Evolutionary conservation across 176 grass and related monocot genomes (phyloP), one percentile per base, ranked within the genome.

Genomic region (Phoenix dactylifera): DNA sequence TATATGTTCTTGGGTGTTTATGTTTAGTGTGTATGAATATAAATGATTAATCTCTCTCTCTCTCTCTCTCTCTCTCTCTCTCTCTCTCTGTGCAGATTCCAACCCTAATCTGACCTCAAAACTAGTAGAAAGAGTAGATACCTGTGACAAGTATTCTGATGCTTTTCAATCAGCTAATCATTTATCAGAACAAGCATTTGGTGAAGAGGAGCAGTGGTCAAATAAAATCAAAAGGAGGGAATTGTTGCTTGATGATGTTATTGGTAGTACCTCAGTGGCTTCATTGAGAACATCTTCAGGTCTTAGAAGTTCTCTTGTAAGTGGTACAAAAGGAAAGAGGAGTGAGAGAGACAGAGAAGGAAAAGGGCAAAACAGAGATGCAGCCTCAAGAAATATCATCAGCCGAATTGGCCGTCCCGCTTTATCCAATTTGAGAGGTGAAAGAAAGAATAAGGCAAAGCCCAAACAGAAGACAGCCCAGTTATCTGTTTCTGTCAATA

Each of bases 171-270:
- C 55, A 30, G 72, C 65, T 74, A 86, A 74, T 63, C 78, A 86
- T 54, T 48, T 80, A 55, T 50, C 67, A 3, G 85, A 89, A 23
- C 54, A 77, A 59, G 59, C 82, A 71, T 70, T 83, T 70, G 59
- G 54, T 14, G 89, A 82, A 78, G 90, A 95, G 55, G 86, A 95
- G 52, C 78, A 79, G 24, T 85, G 90, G 90, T 83, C 90, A 59
- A 83, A 85, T 77, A 89, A 81, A 56, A 76, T 89, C n/a, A 95
- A 89, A 73, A 83, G 83, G 77, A 86, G 83, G 70, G 85, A 95
- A 80, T 32, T 89, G 48, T 73, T 89, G 65, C 86, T 95, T 3
- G 90, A 95, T 58, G 82, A 89, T 48, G 85, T 89, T 62, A 80
- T 88, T 54, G 85, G 76, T 50, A 89, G 83, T 80, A 82, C 85